Conservation (phyloP, 768 basidiomycete genomes). For the Lactarius vividus region DNA sequence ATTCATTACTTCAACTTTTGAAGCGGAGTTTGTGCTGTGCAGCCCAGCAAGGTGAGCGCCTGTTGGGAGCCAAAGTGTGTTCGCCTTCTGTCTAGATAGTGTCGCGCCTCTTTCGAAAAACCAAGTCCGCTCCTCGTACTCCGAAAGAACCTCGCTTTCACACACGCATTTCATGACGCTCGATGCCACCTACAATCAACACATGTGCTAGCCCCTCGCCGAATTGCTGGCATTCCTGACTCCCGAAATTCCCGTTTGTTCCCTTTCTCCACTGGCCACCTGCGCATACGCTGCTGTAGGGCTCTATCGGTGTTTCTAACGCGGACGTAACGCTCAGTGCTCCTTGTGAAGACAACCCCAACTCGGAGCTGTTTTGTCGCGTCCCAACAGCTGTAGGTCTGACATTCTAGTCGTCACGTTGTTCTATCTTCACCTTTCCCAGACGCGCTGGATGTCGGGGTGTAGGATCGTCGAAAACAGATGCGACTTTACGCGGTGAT, state of each 20-base stretch:
- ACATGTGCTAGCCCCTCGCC: neutral
- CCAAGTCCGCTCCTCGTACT: neutral
- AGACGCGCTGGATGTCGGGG: constrained; percentile 7
- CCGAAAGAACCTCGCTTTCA: neutral
- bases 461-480: constrained; percentile 15
- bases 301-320: neutral
- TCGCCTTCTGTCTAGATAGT: neutral
- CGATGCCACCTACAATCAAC: neutral
- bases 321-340: neutral
- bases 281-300: neutral
- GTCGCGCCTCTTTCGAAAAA: neutral
- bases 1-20: neutral
- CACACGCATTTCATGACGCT: constrained; percentile 17
- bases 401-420: neutral
- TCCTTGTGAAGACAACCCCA: neutral
- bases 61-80: neutral
- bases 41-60: neutral
- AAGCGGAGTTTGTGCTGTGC: constrained; percentile 1
- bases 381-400: constrained; percentile 19
- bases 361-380: neutral
- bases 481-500: neutral
- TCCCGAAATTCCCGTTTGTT: constrained; percentile 1
- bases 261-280: neutral
- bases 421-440: constrained; percentile 7
- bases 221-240: neutral